These are phyloP conservation scores for Colletotrichum abscissum DNA, from an alignment of 2,329 filamentous ascomycete species.

Conservation along the genomic window DNA sequence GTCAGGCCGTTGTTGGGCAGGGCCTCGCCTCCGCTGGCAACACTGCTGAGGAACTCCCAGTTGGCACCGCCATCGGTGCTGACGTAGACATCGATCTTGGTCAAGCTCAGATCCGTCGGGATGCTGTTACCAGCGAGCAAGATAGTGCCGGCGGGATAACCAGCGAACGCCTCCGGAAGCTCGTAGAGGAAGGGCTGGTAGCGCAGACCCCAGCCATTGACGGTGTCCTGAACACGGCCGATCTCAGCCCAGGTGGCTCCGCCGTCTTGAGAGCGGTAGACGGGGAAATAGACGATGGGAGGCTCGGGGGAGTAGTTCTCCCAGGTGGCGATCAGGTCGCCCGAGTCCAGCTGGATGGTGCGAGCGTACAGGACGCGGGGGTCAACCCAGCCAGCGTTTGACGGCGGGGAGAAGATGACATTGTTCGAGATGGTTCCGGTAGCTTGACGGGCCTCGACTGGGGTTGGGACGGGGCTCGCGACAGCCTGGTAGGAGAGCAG, in stretches of 20 bases:
- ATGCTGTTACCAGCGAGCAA: conserved; percentile 71
- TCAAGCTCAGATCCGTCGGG: conserved; percentile 68
- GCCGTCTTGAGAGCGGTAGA: conserved; percentile 62
- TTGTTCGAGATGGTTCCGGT: conserved; percentile 39
- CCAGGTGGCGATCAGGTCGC: conserved; percentile 63
- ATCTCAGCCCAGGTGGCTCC: conserved; percentile 72
- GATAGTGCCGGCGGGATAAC: conserved; percentile 72
- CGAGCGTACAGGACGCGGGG: conserved; percentile 58
- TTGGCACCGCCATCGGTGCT: conserved; percentile 68
- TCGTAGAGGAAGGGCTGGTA: conserved; percentile 78
- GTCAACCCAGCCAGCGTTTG: conserved; percentile 53
- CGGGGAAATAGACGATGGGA: conserved; percentile 65
- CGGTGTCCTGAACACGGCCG: conserved; percentile 70
- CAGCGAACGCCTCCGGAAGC: conserved; percentile 67
- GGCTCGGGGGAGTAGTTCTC: conserved; percentile 68
- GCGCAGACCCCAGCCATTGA: conserved; percentile 72
- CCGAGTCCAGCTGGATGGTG: conserved; percentile 54
- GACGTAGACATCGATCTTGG: conserved; percentile 77
- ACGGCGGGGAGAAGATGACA: conserved; percentile 54
- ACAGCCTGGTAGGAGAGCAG: conserved; percentile 21
- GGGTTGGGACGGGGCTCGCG: conserved; percentile 26
- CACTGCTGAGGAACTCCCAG: conserved; percentile 75
- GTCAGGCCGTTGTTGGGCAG: conserved; percentile 72
- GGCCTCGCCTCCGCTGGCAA: conserved; percentile 72
- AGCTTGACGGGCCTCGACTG: conserved; percentile 30